phyloP scores from a whole-genome alignment of 192 early-diverging fungal species.

The Backusella liffmaniae region DNA sequence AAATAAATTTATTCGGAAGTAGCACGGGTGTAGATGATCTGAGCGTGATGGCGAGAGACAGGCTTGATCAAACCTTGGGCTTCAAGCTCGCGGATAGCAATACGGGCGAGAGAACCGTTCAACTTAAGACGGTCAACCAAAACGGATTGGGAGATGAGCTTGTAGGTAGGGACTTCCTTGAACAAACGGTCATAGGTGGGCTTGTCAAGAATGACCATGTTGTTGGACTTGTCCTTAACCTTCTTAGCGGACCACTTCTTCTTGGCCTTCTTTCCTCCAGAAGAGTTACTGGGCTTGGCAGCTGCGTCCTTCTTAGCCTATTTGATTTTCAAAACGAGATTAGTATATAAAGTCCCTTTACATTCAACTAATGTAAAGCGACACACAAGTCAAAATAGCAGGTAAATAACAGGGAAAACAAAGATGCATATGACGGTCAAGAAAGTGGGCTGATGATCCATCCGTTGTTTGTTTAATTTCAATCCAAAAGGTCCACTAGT shows the following conservation, averaged over 20 bases:
- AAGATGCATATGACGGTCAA: background rate
- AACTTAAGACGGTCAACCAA: constrained; percentile 98
- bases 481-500: background rate
- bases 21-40: constrained; percentile 79
- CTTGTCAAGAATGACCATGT: constrained; percentile 97
- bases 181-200: constrained; percentile 97
- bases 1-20: constrained; percentile 30
- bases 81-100: constrained; percentile 92
- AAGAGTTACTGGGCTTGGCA: constrained; percentile 54
- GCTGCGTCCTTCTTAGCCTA: constrained; percentile 65
- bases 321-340: background rate
- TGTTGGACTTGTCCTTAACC: constrained; percentile 99
- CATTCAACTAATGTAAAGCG: background rate
- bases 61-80: constrained; percentile 90
- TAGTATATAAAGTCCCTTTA: background rate
- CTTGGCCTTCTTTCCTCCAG: constrained; percentile 62
- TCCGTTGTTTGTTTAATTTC: background rate
- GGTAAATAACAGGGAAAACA: background rate
- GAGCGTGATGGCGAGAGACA: constrained; percentile 88
- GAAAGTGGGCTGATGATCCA: background rate
- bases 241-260: constrained; percentile 99
- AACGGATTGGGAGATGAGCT: constrained; percentile 97
- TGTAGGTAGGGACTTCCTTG: constrained; percentile 99
- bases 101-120: constrained; percentile 96
- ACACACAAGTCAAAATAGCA: background rate